phyloP scores from a whole-genome alignment of 192 early-diverging fungal species.

The Coemansia sp. region DNA sequence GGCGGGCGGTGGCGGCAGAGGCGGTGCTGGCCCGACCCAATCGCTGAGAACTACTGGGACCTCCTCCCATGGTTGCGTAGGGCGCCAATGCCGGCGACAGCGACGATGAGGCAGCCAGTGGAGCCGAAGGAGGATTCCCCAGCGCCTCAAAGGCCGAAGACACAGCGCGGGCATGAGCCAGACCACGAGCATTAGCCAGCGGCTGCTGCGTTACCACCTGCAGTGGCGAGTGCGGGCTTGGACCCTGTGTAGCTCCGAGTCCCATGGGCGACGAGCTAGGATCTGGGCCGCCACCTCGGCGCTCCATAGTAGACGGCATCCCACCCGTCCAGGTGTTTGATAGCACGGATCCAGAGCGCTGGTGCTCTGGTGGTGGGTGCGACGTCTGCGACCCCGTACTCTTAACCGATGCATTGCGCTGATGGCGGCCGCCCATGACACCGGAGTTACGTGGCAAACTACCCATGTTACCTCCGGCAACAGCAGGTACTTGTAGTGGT shows the following conservation, averaged over 20 bases:
- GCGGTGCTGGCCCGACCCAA: slow-evolving; percentile 6
- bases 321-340: slow-evolving; percentile 30
- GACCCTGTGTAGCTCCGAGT: slow-evolving; percentile 4
- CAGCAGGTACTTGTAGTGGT: background rate
- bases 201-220: slow-evolving; percentile 6
- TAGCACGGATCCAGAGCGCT: slow-evolving; percentile 30
- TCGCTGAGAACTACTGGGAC: background rate
- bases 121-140: slow-evolving; percentile 15
- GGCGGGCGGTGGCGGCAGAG: slow-evolving; percentile 1
- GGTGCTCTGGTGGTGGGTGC: slow-evolving; percentile 17
- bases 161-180: slow-evolving; percentile 46
- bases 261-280: slow-evolving; percentile 4
- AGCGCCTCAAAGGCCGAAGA: slow-evolving; percentile 54
- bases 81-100: slow-evolving; percentile 33
- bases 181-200: slow-evolving; percentile 28
- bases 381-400: slow-evolving; percentile 43
- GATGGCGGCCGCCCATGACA: slow-evolving; percentile 31
- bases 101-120: slow-evolving; percentile 13
- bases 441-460: slow-evolving; percentile 23
- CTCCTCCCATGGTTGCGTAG: slow-evolving; percentile 2
- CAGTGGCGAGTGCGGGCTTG: slow-evolving; percentile 28
- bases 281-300: background rate
- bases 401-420: slow-evolving; percentile 32
- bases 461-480: background rate
- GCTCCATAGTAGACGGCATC: background rate